Evolutionary conservation across 2,329 filamentous ascomycete species (phyloP), one percentile per base, ranked within the genome.

Genomic region (Aspergillus amoenus): DNA sequence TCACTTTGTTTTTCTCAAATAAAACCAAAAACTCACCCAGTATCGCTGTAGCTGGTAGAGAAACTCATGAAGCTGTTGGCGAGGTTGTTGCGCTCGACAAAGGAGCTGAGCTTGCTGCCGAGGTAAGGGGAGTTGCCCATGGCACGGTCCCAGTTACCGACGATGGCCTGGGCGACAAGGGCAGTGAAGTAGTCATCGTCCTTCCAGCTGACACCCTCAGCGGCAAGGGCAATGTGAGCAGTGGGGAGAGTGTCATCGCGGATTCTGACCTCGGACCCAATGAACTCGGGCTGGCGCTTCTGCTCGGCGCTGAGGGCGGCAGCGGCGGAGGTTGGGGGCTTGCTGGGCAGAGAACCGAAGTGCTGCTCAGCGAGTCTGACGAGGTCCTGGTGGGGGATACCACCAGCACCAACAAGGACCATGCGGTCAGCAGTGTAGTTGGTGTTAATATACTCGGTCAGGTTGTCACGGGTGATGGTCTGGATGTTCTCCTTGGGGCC

Each of bases 11-110:
- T 8, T 18, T 5, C 27, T 30, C 9, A 18, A 65, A 72, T 32
- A 69, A 13, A 41, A 44, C 3, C 27, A 2, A 21, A 6, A 27
- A 48, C 88, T 79, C 86, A 96, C 92, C 93, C 94, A 76, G 94
- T 99, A 78, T 99, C 94, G 74, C 93, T 97, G 82, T 99, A 99
- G 84, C 91, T 96, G 67, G 94, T 99, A 66, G 93, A 97, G 83
- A 99, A 99, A 83, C 91, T 96, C 95, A 99, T 99, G 85, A 97
- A 99, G 86, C 93, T 97, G 84, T 96, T 99, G 78, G 94, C 94
- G 62, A 99, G 86, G 77, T 93, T 88, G 81, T 97, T 87, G 80
- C 96, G 88, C 84, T 95, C 90, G 67, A 99, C 88, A 72, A 94
- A 91, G 65, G 89, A 88, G 83, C 91, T 96, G 70, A 99, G 91